Percentiles rank a stretch among this genome's conserved stretches.
Conservation (phyloP, 345 rosid genomes). For the Gossypium mustelinum region DNA sequence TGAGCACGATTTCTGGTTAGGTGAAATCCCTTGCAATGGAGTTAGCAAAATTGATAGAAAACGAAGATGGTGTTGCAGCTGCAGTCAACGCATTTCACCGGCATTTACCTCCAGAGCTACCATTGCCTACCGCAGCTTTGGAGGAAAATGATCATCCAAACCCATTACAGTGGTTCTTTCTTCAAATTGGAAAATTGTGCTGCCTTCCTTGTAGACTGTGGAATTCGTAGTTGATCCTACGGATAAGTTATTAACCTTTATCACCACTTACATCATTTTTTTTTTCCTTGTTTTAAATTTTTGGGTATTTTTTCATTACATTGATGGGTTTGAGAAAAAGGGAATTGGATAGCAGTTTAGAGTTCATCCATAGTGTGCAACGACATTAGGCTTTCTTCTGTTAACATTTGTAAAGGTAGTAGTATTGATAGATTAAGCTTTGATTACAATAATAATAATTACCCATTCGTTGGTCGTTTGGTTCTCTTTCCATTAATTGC, state of each 20-base stretch:
- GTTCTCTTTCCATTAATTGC: neutral
- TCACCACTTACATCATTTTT: slow-evolving; percentile 9
- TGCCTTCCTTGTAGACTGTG: slow-evolving; percentile 46
- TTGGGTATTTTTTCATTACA: slow-evolving; percentile 36
- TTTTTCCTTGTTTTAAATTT: too few species aligned
- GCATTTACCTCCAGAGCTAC: slow-evolving; percentile 72
- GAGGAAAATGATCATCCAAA: slow-evolving; percentile 46
- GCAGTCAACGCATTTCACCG: slow-evolving; percentile 90
- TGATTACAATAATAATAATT: neutral
- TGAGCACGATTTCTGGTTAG: slow-evolving; percentile 29
- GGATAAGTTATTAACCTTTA: slow-evolving; percentile 11
- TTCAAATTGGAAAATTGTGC: slow-evolving; percentile 63
- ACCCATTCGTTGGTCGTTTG: neutral
- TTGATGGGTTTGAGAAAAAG: slow-evolving; percentile 17
- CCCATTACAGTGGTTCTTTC: slow-evolving; percentile 60
- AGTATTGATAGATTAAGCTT: neutral
- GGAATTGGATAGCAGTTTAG: neutral
- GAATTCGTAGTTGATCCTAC: slow-evolving; percentile 17
- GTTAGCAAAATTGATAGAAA: slow-evolving; percentile 69
- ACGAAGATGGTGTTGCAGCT: slow-evolving; percentile 88
- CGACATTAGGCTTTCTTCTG: neutral
- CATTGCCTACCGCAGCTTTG: slow-evolving; percentile 36
- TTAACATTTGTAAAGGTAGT: slow-evolving; percentile 9
- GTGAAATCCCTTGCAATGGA: slow-evolving; percentile 70
- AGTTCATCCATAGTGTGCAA: neutral